These are phyloP conservation scores for Choanephora cucurbitarum DNA, from an alignment of 371 early-diverging fungal species.

Conservation along the genomic window DNA sequence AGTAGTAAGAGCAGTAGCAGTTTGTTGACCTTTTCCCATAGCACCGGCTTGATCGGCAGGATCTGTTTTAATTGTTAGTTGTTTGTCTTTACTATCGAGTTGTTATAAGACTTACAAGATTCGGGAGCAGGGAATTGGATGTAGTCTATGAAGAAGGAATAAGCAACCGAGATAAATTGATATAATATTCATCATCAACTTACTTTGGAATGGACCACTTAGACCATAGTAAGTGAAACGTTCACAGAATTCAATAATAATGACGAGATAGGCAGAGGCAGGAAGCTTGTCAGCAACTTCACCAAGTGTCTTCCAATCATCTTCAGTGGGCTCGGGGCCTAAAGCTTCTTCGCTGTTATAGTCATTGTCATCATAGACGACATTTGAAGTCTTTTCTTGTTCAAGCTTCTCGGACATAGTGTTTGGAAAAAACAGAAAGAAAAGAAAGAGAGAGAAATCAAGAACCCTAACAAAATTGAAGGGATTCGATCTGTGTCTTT, in stretches of 20 bases:
- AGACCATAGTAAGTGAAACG: constrained; percentile 81
- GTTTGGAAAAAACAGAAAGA: neutral
- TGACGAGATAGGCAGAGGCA: constrained; percentile 44
- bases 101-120: constrained; percentile 27
- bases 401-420: constrained; percentile 24
- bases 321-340: constrained; percentile 45
- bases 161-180: no score
- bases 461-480: neutral
- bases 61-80: constrained; percentile 19
- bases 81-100: neutral
- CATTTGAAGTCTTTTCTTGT: constrained; percentile 12
- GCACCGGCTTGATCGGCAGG: constrained; percentile 53
- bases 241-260: constrained; percentile 59
- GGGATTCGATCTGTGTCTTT: neutral
- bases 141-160: constrained; percentile 33
- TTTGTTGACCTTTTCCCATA: constrained; percentile 50
- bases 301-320: constrained; percentile 40
- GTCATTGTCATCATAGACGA: constrained; percentile 10
- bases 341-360: constrained; percentile 13
- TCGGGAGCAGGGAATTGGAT: constrained; percentile 47
- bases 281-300: constrained; percentile 46
- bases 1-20: constrained; percentile 70
- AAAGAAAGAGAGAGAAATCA: constrained; percentile 8
- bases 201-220: constrained; percentile 64
- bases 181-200: neutral